Percentiles rank a stretch among this genome's conserved stretches.
phyloP scores from a whole-genome alignment of 2,329 filamentous ascomycete species.

The Penicillium sp. region DNA sequence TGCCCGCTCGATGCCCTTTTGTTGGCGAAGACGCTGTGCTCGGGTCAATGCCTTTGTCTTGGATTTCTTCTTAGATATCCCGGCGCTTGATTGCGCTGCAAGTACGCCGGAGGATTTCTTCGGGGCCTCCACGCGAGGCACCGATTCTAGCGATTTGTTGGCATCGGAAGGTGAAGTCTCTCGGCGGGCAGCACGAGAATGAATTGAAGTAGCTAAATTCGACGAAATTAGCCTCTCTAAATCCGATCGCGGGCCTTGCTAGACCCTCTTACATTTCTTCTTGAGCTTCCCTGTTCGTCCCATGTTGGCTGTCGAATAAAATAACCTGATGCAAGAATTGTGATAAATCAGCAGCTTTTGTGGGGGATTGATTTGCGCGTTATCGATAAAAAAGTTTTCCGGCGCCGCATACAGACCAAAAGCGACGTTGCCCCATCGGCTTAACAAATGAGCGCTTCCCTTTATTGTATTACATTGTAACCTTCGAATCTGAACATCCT shows the following conservation, averaged over 20 bases:
- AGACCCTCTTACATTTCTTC: conserved; percentile 25
- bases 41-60: conserved; percentile 48
- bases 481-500: no score
- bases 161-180: conserved; percentile 53
- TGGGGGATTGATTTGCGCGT: conserved; percentile 20
- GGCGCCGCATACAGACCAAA: conserved; percentile 24
- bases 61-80: conserved; percentile 51
- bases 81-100: conserved; percentile 46
- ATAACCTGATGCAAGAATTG: neutral
- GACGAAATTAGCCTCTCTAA: neutral
- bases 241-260: neutral
- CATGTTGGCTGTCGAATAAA: conserved; percentile 24
- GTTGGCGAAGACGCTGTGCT: conserved; percentile 51
- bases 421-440: conserved; percentile 19
- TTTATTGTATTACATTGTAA: no score
- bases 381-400: conserved; percentile 37
- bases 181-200: conserved; percentile 58
- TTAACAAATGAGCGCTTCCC: no score
- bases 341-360: conserved; percentile 14
- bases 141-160: conserved; percentile 47
- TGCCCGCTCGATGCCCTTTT: conserved; percentile 54
- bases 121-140: conserved; percentile 39
- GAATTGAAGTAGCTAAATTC: conserved; percentile 46
- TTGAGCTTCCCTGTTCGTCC: conserved; percentile 33
- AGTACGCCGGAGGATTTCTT: conserved; percentile 45